Conservation (phyloP, 192 early-diverging fungal species). For the Backusella australiensis region DNA sequence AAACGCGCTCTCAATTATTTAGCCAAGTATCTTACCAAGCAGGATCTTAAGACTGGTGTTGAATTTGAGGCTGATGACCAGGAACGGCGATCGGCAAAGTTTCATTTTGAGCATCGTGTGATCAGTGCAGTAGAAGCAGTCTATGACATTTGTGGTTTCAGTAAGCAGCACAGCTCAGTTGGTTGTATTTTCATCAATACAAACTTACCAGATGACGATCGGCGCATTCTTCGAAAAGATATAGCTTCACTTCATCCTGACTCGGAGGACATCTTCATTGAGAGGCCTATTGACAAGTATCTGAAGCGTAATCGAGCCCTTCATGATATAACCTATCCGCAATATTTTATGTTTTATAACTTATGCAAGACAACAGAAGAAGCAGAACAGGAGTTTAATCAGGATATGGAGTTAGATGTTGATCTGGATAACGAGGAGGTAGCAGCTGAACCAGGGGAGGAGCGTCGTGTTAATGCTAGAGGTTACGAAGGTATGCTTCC, state of each 20-base stretch:
- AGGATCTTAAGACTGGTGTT: background rate
- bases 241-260: background rate
- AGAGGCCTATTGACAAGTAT: background rate
- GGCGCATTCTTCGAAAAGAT: background rate
- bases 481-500: background rate
- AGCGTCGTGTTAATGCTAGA: background rate
- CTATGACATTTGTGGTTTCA: background rate
- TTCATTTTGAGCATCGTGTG: background rate
- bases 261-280: background rate
- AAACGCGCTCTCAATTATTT: background rate
- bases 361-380: background rate
- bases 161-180: background rate
- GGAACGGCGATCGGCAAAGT: background rate
- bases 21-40: background rate
- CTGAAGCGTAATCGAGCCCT: background rate
- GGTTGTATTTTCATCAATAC: background rate
- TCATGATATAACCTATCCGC: background rate
- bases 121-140: background rate
- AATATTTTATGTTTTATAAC: background rate
- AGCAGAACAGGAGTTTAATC: background rate
- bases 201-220: background rate
- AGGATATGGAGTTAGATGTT: background rate
- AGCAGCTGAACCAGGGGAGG: background rate
- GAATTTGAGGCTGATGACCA: background rate
- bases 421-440: background rate